Base-by-base conservation (phyloP, 768 basidiomycete genomes). In the Trametes cingulata region DNA sequence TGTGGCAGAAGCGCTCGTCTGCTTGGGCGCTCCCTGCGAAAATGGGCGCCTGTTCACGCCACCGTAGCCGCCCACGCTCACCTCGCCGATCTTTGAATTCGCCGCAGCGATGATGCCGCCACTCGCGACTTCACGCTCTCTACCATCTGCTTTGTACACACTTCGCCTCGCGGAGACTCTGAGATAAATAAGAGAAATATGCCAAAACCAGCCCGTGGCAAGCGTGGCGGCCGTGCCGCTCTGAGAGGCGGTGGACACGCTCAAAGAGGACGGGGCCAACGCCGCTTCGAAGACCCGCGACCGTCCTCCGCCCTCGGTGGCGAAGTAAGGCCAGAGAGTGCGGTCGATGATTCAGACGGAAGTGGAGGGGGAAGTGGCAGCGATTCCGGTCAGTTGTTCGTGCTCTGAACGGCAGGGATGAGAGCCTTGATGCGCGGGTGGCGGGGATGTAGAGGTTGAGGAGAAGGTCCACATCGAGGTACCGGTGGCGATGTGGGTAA, bases 401-500 rank as follows among this genome's bases (percentile, higher is more conserved):
- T 20, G 10, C 22, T 24, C 17, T 47, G 43, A 14, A 17, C n/a
- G 43, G 24, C 25, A 4, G 6, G 10, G 20, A 43, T 5, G 15
- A 19, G 24, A 37, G 47, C 24, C 39, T 36, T 13, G 36, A 49
- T 20, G 42, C 25, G 25, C 40, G 20, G 27, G 52, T 55, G 52
- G 52, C 60, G 47, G 33, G 15, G 14, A 41, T 6, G n/a, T 15
- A 42, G 60, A 61, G 48, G 60, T 24, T 53, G 64, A 62, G 27
- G 43, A 56, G 56, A 63, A 64, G 61, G 57, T 67, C 8, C 29
- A 39, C 6, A 74, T 78, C 40, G 68, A 69, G 19, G 85, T 97
- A 12, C 93, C 93, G 2, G 87, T 97, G 3, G 95, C 93, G 36
- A 98, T 98, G 95, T 98, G 95, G 95, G 94, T 90, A 58, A 74